Evolutionary conservation across 1,284 basidiomycete genomes (phyloP).

Genomic region (Apiotrichum gamsii): DNA sequence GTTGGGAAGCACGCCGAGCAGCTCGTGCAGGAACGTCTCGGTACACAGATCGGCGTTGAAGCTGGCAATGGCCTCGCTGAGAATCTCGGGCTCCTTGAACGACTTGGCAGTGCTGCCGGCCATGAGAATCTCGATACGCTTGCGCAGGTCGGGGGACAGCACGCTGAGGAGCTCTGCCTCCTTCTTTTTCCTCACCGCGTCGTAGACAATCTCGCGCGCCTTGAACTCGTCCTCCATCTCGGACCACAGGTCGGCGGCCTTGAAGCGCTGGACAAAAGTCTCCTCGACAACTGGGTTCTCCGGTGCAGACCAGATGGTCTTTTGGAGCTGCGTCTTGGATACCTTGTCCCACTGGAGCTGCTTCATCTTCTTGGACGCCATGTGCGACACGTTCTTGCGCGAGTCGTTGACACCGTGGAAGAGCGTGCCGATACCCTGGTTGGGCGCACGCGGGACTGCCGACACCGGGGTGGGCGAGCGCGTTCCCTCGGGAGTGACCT

Average conservation of each 20-base stretch:
- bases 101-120: constrained; percentile 65
- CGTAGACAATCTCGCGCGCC: constrained; percentile 78
- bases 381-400: constrained; percentile 79
- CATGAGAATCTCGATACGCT: constrained; percentile 84
- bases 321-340: constrained; percentile 69
- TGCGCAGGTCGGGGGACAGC: constrained; percentile 82
- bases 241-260: constrained; percentile 78
- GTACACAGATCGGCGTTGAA: constrained; percentile 81
- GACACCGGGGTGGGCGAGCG: constrained; percentile 8
- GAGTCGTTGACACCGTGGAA: constrained; percentile 39
- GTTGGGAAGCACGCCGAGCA: constrained; percentile 77
- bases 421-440: constrained; percentile 33
- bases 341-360: constrained; percentile 99
- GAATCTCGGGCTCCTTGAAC: constrained; percentile 66
- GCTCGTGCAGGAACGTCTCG: constrained; percentile 76
- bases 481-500: constrained; percentile 2
- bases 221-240: constrained; percentile 99
- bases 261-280: constrained; percentile 71
- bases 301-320: constrained; percentile 76
- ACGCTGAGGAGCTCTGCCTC: constrained; percentile 78
- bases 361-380: constrained; percentile 89
- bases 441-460: constrained; percentile 32
- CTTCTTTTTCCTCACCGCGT: constrained; percentile 59
- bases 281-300: constrained; percentile 59
- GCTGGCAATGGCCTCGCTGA: constrained; percentile 71